Evolutionary conservation across 306 rosid genomes (phyloP), one percentile per base, ranked within the genome.

Genomic region (Quercus suber): DNA sequence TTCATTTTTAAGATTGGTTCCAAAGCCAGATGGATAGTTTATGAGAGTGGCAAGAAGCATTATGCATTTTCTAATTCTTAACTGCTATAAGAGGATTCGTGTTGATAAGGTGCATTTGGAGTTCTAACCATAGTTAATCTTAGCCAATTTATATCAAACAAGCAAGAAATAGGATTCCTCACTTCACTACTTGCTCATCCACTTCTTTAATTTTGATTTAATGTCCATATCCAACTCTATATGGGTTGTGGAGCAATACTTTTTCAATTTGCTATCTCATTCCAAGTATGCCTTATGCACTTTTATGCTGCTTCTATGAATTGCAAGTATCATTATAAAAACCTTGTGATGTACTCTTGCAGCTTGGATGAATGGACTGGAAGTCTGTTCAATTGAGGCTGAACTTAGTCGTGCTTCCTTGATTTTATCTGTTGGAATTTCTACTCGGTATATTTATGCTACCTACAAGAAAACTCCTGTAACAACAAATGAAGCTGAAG

Each of bases 301-400:
- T 30, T 69, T 19, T 63, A 7, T 64, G 25, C 6, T 12, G 53
- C 20, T 73, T 21, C 51, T 33, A 13, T 71, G 28, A 43, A 53
- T 59, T 4, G 23, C 53, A 53, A 1, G 25, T 23, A 49, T 20
- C 55, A 33, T 69, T 2, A 30, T 51, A 12, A 9, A 60, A 31
- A 21, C 21, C 55, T 64, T 80, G 71, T 52, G 12, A 18, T 82
- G 59, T 67, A 20, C 23, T 84, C 67, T 31, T 73, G 53, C 90
- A 95, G 99, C 96, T 80, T 88, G 94, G 93, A 89, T 90, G 91
- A 95, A 90, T 70, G 98, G 96, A 51, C 73, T 95, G 78, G 99
- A 93, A 86, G 93, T 91, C n/a, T 90, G 86, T 63, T 80, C 97
- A 0, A 78, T 95, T 0, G 99, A 93, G 84, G 96, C 84, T 0